phyloP scores from a whole-genome alignment of 108 stramenopile genomes.

The Discostella pseudostelligera region DNA sequence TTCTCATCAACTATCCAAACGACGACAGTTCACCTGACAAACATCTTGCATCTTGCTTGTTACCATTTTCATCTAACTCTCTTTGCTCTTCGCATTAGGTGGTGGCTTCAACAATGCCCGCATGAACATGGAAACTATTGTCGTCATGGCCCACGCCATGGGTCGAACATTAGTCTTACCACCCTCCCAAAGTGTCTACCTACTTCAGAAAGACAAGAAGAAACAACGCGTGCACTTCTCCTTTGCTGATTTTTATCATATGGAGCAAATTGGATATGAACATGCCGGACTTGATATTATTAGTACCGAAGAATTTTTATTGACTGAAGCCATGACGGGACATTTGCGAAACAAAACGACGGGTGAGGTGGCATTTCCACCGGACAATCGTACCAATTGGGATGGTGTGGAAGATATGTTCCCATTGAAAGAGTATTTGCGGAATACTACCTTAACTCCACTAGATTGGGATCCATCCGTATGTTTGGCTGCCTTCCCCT shows the following conservation, averaged over 20 bases:
- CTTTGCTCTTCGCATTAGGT: conserved; percentile 57
- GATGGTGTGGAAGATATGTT: conserved; percentile 48
- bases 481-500: conserved; percentile 83
- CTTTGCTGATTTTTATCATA: conserved; percentile 65
- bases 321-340: conserved; percentile 55
- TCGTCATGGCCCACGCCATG: conserved; percentile 85
- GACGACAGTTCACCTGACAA: no score
- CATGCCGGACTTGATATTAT: conserved; percentile 78
- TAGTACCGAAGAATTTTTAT: conserved; percentile 67
- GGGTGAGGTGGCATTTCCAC: conserved; percentile 62
- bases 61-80: background rate
- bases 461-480: conserved; percentile 64
- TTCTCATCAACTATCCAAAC: background rate
- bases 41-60: no score
- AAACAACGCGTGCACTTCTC: conserved; percentile 70
- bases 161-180: conserved; percentile 90
- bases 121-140: conserved; percentile 90
- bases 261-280: conserved; percentile 54
- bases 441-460: conserved; percentile 47
- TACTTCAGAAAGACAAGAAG: conserved; percentile 48
- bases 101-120: conserved; percentile 97
- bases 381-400: conserved; percentile 71
- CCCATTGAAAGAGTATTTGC: conserved; percentile 53
- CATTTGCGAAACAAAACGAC: conserved; percentile 48
- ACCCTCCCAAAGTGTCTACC: conserved; percentile 75